A percentile compares a stretch with the other conserved stretches of the same genome.
phyloP scores from a whole-genome alignment of 306 rosid species.

The Ormosia semicastrata region DNA sequence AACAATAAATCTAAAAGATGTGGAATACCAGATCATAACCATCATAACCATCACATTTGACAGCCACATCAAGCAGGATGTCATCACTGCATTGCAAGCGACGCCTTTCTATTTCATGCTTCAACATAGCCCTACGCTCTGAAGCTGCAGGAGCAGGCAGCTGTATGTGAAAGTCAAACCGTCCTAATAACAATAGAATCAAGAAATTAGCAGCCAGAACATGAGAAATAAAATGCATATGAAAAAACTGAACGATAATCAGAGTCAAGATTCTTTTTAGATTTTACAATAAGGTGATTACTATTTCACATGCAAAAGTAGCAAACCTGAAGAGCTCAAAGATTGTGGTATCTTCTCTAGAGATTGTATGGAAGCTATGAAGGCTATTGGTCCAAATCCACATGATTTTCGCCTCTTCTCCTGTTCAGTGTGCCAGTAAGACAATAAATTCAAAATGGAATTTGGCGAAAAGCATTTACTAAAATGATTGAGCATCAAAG shows the following conservation, averaged over 20 bases:
- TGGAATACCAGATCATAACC: slow-evolving; percentile 91
- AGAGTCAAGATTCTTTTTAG: neutral
- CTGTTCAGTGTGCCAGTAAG: slow-evolving; percentile 40
- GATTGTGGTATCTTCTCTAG: slow-evolving; percentile 76
- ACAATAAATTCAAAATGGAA: slow-evolving; percentile 14
- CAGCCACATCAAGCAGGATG: slow-evolving; percentile 72
- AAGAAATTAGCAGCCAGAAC: slow-evolving; percentile 23
- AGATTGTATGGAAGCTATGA: slow-evolving; percentile 66
- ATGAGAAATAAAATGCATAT: slow-evolving; percentile 18
- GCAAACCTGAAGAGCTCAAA: slow-evolving; percentile 89
- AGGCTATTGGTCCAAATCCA: slow-evolving; percentile 84
- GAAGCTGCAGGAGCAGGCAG: slow-evolving; percentile 89
- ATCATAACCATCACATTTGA: slow-evolving; percentile 94
- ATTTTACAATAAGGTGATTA: neutral
- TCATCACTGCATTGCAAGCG: slow-evolving; percentile 70
- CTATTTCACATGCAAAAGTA: slow-evolving; percentile 20
- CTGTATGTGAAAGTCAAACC: slow-evolving; percentile 89
- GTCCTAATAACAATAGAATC: slow-evolving; percentile 49
- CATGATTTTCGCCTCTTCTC: slow-evolving; percentile 66
- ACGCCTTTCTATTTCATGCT: slow-evolving; percentile 81
- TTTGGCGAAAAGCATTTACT: neutral
- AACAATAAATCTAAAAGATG: neutral
- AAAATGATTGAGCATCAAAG: slow-evolving; percentile 18
- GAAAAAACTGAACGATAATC: neutral
- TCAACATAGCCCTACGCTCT: slow-evolving; percentile 82